These are phyloP conservation scores for Yamadazyma taylorii DNA, from an alignment of 1,139 yeast species.

Conservation along the genomic window DNA sequence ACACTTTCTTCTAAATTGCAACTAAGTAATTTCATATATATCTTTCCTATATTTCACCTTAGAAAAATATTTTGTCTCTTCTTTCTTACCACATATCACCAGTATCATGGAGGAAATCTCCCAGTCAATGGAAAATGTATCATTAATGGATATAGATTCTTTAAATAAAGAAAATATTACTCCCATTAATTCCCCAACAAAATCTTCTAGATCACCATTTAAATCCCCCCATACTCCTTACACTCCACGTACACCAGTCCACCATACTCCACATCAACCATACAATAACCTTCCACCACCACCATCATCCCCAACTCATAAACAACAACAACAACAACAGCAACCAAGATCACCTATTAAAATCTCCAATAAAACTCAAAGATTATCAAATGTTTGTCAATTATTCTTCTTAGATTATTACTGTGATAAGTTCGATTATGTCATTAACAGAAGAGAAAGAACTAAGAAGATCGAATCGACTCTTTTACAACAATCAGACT, in stretches of 20 bases:
- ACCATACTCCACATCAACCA: constrained; percentile 1
- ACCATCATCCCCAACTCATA: constrained; percentile 20
- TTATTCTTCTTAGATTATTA: constrained; percentile 89
- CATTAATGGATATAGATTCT: constrained; percentile 47
- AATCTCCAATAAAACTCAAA: constrained; percentile 73
- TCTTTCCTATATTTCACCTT: too few relatives aligned
- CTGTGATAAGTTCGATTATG: constrained; percentile 93
- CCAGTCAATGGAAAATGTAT: constrained; percentile 47
- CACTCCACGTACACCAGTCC: constrained; percentile 26
- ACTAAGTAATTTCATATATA: neutral
- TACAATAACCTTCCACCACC: too few relatives aligned
- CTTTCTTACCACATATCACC: too few relatives aligned
- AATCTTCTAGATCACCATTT: constrained; percentile 17
- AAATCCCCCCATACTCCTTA: constrained; percentile 27
- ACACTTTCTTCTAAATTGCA: neutral
- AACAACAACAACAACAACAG: constrained; percentile 2
- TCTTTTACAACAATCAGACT: constrained; percentile 40
- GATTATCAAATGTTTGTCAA: constrained; percentile 84
- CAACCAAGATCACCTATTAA: constrained; percentile 28
- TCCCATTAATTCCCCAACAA: constrained; percentile 40
- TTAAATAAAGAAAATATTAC: constrained; percentile 48
- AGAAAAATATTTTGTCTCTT: too few relatives aligned
- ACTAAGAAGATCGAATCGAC: constrained; percentile 63
- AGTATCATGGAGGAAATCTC: constrained; percentile 35
- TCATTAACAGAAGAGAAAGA: constrained; percentile 82